Evolutionary conservation across 148 eudicot species (phyloP), one percentile per base, ranked within the genome.

Genomic region (Chenopodium formosanum): DNA sequence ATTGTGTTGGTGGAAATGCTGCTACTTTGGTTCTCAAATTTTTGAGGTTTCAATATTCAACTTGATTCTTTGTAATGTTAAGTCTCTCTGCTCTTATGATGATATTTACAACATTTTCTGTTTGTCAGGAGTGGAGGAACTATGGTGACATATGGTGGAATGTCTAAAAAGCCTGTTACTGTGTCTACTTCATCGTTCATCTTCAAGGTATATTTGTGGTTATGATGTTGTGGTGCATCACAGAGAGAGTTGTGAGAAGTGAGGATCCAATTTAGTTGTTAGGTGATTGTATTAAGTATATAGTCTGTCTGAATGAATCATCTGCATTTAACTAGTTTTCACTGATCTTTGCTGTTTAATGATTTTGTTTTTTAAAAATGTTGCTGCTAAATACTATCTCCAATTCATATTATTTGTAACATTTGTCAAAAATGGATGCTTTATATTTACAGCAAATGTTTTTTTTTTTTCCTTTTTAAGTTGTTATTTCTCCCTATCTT

Each of bases 91-190:
- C 70, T 27, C 9, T 78, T 79, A 79, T 44, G 44, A 5, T 46
- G 76, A 23, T 68, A 17, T 9, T 37, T 79, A 34, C 17, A 23
- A 44, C 6, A 37, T 74, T 74, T 48, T 70, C 7, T 76, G 25
- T 31, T 79, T 65, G 44, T 19, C 86, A 95, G 99, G 90, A 89
- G 83, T 64, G 92, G 98, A 67, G 99, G 98, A 84, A 96, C 95
- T 70, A 96, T 96, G 99, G 99, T 96, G 68, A 96, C 99, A 67
- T 96, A 96, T 76, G 99, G 99, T 70, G 99, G 99, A 78, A 96
- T 96, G 99, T 89, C 99, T 14, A 96, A 91, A 91, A 90, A 89
- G 84, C 99, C 99, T 68, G 40, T 96, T 52, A 89, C 93, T 12
- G 93, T 87, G 12, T 89, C 98, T 84, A 94, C 99, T 73, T 87